A percentile compares a stretch with the other conserved stretches of the same genome.
Conservation (phyloP, 108 stramenopile species). For the Epipyxis sp. region DNA sequence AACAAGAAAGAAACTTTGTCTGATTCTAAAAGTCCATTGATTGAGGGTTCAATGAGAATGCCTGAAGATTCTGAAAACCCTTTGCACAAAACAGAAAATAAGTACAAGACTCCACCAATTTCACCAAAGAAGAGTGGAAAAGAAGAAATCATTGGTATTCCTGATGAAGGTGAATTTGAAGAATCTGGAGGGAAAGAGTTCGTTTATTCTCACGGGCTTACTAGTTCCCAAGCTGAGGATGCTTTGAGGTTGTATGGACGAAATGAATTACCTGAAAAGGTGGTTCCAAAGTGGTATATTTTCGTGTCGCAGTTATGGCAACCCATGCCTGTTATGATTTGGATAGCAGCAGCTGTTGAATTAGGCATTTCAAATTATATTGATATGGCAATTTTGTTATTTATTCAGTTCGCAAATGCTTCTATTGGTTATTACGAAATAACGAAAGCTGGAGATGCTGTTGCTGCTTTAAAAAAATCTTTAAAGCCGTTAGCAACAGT, state of each 20-base stretch:
- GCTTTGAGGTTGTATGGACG: slow-evolving; percentile 50
- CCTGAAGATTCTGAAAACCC: too few species aligned
- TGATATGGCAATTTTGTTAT: slow-evolving; percentile 56
- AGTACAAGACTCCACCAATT: too few species aligned
- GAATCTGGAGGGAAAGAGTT: neutral
- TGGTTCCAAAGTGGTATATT: slow-evolving; percentile 50
- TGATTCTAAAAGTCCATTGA: too few species aligned
- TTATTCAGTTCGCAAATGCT: slow-evolving; percentile 61
- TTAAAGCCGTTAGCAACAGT: slow-evolving; percentile 63
- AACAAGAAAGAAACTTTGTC: too few species aligned
- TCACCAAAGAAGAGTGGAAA: too few species aligned
- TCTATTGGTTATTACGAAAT: slow-evolving; percentile 60
- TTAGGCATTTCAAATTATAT: slow-evolving; percentile 34
- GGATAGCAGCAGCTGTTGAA: slow-evolving; percentile 63
- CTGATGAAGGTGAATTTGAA: neutral
- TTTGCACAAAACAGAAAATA: too few species aligned
- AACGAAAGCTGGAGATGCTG: slow-evolving; percentile 68
- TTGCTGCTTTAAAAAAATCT: slow-evolving; percentile 65
- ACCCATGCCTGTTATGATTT: slow-evolving; percentile 75
- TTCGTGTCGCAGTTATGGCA: slow-evolving; percentile 62
- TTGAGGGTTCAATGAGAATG: too few species aligned
- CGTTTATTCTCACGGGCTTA: slow-evolving; percentile 46
- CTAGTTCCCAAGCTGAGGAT: slow-evolving; percentile 46
- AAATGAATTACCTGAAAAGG: slow-evolving; percentile 63
- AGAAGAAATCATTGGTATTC: too few species aligned